Evolutionary conservation across 73 alveolate genomes (phyloP).

Genomic region (Tetrahymena elliotti): DNA sequence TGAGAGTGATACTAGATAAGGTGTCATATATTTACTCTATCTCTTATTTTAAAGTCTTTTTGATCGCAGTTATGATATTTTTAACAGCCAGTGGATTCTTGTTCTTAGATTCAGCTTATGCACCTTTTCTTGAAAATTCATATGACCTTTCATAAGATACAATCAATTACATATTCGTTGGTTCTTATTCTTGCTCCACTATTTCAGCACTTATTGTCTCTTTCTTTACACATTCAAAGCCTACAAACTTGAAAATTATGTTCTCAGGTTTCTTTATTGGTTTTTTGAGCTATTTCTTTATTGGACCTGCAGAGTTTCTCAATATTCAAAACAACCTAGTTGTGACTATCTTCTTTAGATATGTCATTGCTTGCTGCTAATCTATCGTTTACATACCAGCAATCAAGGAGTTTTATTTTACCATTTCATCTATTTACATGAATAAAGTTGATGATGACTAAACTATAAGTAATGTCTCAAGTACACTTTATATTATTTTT

Average conservation of each 20-base stretch:
- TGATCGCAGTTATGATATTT: neutral
- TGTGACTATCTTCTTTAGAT: neutral
- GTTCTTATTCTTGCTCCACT: neutral
- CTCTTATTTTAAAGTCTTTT: neutral
- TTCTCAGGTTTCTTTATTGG: neutral
- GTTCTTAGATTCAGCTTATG: neutral
- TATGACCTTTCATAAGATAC: neutral
- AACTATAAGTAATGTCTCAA: neutral
- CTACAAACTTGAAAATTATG: neutral
- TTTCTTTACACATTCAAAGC: neutral
- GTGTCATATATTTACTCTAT: neutral
- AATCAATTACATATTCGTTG: neutral
- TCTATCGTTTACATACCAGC: neutral
- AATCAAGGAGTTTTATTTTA: neutral
- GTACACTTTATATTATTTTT: neutral
- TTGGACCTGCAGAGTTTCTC: neutral
- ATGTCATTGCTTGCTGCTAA: neutral
- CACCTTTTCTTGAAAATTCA: neutral
- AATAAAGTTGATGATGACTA: neutral
- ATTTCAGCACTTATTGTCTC: neutral
- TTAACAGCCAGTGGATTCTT: neutral
- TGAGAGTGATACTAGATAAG: neutral
- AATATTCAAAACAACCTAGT: neutral
- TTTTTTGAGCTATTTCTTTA: neutral
- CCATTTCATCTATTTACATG: neutral